phyloP scores from a whole-genome alignment of 257 asterid species.

The Lavandula angustifolia region DNA sequence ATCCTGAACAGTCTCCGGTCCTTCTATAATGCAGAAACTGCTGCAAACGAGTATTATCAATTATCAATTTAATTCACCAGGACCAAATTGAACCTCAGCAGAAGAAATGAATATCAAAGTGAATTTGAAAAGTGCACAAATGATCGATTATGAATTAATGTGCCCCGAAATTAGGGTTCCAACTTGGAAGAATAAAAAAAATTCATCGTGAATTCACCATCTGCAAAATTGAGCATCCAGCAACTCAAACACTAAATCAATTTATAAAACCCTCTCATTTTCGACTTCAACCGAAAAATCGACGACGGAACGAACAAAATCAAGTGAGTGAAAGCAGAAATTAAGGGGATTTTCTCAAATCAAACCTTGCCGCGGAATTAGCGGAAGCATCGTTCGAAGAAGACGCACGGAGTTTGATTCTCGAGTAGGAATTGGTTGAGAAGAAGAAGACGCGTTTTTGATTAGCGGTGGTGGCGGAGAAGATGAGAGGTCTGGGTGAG shows the following conservation, averaged over 20 bases:
- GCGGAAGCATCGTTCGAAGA: conserved; percentile 43
- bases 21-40: conserved; percentile 95
- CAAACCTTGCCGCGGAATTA: conserved; percentile 50
- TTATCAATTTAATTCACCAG: too few species aligned
- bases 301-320: too few species aligned
- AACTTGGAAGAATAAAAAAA: too few species aligned
- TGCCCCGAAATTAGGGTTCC: too few species aligned
- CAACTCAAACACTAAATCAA: too few species aligned
- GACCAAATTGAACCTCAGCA: too few species aligned
- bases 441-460: conserved; percentile 30
- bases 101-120: too few species aligned
- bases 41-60: conserved; percentile 50
- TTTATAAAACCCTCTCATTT: too few species aligned
- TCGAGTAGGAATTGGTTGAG: conserved; percentile 22
- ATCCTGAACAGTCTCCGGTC: conserved; percentile 92
- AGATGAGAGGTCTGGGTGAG: conserved; percentile 35
- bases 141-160: too few species aligned
- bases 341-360: not conserved
- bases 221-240: too few species aligned
- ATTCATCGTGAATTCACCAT: too few species aligned
- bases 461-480: conserved; percentile 19
- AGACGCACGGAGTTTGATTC: conserved; percentile 34
- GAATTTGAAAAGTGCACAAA: too few species aligned
- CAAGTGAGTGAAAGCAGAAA: not conserved
- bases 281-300: not conserved